Evolutionary conservation across 768 basidiomycete genomes (phyloP).

Genomic region (Russula sp.): DNA sequence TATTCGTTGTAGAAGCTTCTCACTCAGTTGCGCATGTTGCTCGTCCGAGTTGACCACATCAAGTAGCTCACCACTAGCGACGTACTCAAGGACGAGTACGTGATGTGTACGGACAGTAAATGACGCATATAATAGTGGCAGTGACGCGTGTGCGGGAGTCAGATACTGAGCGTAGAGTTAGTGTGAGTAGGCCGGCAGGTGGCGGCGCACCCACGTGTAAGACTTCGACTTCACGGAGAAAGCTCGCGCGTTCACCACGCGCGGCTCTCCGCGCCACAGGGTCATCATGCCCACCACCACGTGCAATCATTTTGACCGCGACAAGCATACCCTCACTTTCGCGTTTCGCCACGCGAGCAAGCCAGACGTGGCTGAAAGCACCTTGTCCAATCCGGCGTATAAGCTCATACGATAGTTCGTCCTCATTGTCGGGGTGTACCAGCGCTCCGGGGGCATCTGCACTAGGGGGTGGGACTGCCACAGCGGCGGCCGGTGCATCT

Average conservation of each 20-base stretch:
- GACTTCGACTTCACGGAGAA: slow-evolving; percentile 20
- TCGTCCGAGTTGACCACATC: slow-evolving; percentile 57
- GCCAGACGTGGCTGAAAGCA: slow-evolving; percentile 71
- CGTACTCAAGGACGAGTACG: slow-evolving; percentile 68
- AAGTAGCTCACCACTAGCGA: slow-evolving; percentile 77
- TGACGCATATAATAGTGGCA: slow-evolving; percentile 53
- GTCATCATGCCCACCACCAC: background rate
- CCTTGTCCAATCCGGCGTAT: slow-evolving; percentile 56
- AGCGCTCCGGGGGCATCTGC: slow-evolving; percentile 2
- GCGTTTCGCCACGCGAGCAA: slow-evolving; percentile 41
- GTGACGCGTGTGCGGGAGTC: slow-evolving; percentile 66
- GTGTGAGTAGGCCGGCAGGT: background rate
- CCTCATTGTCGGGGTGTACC: slow-evolving; percentile 10
- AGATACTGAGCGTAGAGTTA: slow-evolving; percentile 48
- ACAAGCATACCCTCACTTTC: slow-evolving; percentile 22
- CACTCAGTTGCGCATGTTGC: slow-evolving; percentile 28
- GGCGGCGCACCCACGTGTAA: slow-evolving; percentile 9
- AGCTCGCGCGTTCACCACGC: slow-evolving; percentile 19
- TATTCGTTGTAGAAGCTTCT: slow-evolving; percentile 55
- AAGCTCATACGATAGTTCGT: slow-evolving; percentile 35
- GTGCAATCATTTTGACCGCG: slow-evolving; percentile 25
- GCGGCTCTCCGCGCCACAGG: background rate
- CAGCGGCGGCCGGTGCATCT: background rate
- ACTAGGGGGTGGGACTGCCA: too few relatives aligned
- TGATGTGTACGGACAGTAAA: slow-evolving; percentile 69